Evolutionary conservation across 225 moss, liverwort and hornwort genomes (phyloP).

Genomic region (Physcomitrium patens): DNA sequence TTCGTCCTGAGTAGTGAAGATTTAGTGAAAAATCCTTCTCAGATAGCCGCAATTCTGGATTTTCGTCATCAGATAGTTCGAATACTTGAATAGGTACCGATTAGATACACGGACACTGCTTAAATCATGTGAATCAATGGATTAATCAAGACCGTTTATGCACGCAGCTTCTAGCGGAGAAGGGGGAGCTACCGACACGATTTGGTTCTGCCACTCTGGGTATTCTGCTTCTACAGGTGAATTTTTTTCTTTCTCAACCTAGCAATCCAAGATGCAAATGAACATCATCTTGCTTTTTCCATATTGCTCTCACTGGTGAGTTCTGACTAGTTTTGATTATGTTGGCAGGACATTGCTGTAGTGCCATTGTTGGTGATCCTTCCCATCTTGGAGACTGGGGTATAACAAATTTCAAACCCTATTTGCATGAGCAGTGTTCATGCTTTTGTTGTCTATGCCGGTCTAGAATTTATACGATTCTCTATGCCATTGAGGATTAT

Average conservation of each 20-base stretch:
- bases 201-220: slow-evolving; percentile 98
- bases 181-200: slow-evolving; percentile 96
- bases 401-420: slow-evolving; percentile 35
- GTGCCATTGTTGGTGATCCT: slow-evolving; percentile 96
- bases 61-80: not conserved
- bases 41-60: not conserved
- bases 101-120: not conserved
- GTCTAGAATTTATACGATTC: not conserved
- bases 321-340: slow-evolving; percentile 23
- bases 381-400: slow-evolving; percentile 93
- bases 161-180: slow-evolving; percentile 92
- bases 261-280: not conserved
- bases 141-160: slow-evolving; percentile 15
- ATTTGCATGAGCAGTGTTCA: not conserved
- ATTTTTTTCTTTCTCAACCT: slow-evolving; percentile 10
- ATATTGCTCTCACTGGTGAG: not conserved
- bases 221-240: slow-evolving; percentile 94
- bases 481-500: not conserved
- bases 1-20: not conserved
- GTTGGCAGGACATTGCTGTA: slow-evolving; percentile 90
- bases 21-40: not conserved
- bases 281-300: not conserved
- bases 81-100: not conserved
- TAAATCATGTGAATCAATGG: not conserved
- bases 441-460: not conserved